phyloP scores from a whole-genome alignment of 495 filamentous ascomycete species.

The Chaetomium fimeti region DNA sequence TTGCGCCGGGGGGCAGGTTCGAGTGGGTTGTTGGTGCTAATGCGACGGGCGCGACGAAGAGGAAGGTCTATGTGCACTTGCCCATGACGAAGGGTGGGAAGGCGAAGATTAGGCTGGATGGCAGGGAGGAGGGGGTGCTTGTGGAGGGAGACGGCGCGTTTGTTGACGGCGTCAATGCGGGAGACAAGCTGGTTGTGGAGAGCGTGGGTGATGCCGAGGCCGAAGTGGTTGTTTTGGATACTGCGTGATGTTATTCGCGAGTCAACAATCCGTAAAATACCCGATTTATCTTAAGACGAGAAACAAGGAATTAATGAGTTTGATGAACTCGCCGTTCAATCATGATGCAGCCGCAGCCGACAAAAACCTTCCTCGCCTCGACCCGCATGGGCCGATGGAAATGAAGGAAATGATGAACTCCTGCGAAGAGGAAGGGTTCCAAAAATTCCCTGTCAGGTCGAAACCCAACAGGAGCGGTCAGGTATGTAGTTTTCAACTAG shows the following conservation, averaged over 20 bases:
- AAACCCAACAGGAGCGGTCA: conserved; percentile 46
- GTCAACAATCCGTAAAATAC: background rate
- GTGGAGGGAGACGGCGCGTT: conserved; percentile 75
- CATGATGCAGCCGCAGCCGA: background rate
- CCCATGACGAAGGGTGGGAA: conserved; percentile 72
- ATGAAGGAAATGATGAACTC: conserved; percentile 22
- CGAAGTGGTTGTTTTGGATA: conserved; percentile 65
- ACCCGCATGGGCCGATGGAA: conserved; percentile 28
- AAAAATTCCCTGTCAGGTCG: conserved; percentile 38
- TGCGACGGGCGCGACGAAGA: conserved; percentile 48
- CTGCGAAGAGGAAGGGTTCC: conserved; percentile 32
- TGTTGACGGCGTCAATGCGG: conserved; percentile 55
- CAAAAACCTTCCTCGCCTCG: conserved; percentile 29
- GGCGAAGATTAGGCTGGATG: conserved; percentile 62
- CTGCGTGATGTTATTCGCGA: conserved; percentile 32
- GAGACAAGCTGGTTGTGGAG: conserved; percentile 60
- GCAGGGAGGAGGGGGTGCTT: conserved; percentile 63
- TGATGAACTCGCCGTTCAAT: background rate
- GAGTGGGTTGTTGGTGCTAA: conserved; percentile 61
- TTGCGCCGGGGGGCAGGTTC: conserved; percentile 54
- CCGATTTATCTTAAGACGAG: background rate
- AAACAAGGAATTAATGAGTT: no score
- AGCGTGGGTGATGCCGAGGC: conserved; percentile 65
- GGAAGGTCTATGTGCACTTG: conserved; percentile 75
- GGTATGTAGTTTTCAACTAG: conserved; percentile 58